These are phyloP conservation scores for Parmelia sp. DNA, from an alignment of 495 filamentous ascomycete species.

Conservation along the genomic window DNA sequence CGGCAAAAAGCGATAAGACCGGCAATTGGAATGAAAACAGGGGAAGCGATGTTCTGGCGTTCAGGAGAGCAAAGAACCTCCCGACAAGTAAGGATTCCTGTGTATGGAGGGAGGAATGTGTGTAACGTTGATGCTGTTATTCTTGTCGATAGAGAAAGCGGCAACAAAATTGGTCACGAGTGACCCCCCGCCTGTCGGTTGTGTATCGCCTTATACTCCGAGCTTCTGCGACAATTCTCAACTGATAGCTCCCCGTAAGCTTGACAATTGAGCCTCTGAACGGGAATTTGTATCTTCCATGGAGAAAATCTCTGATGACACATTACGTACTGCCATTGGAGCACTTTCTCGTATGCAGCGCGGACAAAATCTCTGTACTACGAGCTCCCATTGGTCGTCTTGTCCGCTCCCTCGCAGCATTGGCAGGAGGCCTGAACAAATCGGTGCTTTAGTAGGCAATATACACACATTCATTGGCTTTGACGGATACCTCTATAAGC, in stretches of 20 bases:
- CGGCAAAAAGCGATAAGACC: slow-evolving; percentile 8
- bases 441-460: slow-evolving; percentile 2
- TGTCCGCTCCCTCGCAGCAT: slow-evolving; percentile 9
- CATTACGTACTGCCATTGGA: no score
- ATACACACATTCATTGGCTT: slow-evolving; percentile 5
- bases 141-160: slow-evolving; percentile 6
- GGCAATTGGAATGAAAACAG: not conserved
- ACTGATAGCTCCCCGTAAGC: slow-evolving; percentile 3
- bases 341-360: slow-evolving; percentile 3
- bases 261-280: not conserved
- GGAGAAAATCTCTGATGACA: not conserved
- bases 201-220: slow-evolving; percentile 20
- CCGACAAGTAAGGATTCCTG: not conserved
- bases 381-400: slow-evolving; percentile 16
- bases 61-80: slow-evolving; percentile 15
- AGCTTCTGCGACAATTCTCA: slow-evolving; percentile 8
- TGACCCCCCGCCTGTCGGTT: slow-evolving; percentile 12
- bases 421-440: slow-evolving; percentile 9
- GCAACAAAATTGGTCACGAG: slow-evolving; percentile 16
- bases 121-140: not conserved
- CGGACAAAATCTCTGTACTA: slow-evolving; percentile 12
- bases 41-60: not conserved
- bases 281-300: not conserved
- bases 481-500: not conserved
- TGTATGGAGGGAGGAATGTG: not conserved